Base-by-base conservation (phyloP, 768 basidiomycete species). In the Russula sp. region DNA sequence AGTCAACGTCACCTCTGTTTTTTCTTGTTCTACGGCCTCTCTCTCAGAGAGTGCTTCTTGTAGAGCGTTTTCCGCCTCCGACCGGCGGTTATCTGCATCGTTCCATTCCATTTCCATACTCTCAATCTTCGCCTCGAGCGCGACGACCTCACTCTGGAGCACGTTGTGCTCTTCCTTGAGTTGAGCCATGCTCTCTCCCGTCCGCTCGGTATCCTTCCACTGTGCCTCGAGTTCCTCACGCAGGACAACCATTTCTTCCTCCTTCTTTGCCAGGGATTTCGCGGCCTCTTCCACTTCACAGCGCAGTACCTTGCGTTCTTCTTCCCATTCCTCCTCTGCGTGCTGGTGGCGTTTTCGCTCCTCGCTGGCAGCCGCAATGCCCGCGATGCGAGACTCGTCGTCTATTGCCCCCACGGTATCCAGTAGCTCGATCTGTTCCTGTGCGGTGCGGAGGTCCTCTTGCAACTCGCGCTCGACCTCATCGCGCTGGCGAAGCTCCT, bases 201-300 rank as follows among this genome's bases (percentile, higher is more conserved):
- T 72, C 61, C 75, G 75, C 73, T 88, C 86, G 8, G 86, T 83
- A 59, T 83, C 75, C 38, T 76, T 74, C 87, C 87, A 89, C 72
- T 89, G 87, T 10, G 83, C 81, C 67, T 89, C 84, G 36, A 89
- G 70, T 72, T 91, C 87, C 0, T 71, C 69, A 69, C 85, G 84
- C 65, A 88, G 72, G 25, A 81, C 53, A 5, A 58, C 65, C 35
- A 73, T 56, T 58, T 75, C 73, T 34, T 71, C 69, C 48, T 73
- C 73, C 48, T 67, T 67, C 45, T 65, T 60, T 42, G 66, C 58
- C 9, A 73, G 59, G 58, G 83, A 77, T 43, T 78, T 75, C 50
- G 78, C 75, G 14, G 66, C 65, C 34, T 63, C 66, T 34, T 67
- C 66, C 9, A 74, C 57, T 63, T 83, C 75, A 14, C 75, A 75